Conservation (phyloP, 306 rosid species). For the Cicer judaicum region DNA sequence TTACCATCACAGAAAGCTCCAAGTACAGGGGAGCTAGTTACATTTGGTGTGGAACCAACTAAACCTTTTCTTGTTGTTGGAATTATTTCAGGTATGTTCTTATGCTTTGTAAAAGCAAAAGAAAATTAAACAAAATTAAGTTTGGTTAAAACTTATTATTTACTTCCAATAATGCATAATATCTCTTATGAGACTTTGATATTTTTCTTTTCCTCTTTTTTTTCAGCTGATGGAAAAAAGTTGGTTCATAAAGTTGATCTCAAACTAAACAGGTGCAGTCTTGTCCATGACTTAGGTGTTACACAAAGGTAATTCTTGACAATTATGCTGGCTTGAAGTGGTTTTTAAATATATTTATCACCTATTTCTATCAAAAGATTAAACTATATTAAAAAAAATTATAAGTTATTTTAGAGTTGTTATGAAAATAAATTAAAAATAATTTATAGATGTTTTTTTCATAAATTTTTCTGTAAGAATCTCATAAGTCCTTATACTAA, state of each 20-base stretch:
- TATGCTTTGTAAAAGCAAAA: not conserved
- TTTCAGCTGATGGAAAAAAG: constrained; percentile 69
- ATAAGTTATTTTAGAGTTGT: no score
- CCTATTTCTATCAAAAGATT: no score
- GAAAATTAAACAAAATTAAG: not conserved
- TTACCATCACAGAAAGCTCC: constrained; percentile 61
- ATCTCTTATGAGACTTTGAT: not conserved
- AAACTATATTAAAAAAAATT: no score
- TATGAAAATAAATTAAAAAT: no score
- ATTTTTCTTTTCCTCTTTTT: not conserved
- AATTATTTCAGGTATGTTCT: constrained; percentile 65
- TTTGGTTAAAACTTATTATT: not conserved
- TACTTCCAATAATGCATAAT: no score
- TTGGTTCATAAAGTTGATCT: constrained; percentile 65
- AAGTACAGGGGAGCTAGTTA: constrained; percentile 63
- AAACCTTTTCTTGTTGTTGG: constrained; percentile 68
- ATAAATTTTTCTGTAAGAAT: no score
- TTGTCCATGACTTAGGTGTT: constrained; percentile 69
- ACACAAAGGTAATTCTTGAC: constrained; percentile 56
- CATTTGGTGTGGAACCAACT: constrained; percentile 56
- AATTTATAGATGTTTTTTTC: no score
- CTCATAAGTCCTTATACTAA: no score
- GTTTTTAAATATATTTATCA: no score
- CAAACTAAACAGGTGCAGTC: constrained; percentile 55
- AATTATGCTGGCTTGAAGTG: not conserved